Base-by-base conservation (phyloP, 345 rosid species). In the Aquilaria malaccensis region DNA sequence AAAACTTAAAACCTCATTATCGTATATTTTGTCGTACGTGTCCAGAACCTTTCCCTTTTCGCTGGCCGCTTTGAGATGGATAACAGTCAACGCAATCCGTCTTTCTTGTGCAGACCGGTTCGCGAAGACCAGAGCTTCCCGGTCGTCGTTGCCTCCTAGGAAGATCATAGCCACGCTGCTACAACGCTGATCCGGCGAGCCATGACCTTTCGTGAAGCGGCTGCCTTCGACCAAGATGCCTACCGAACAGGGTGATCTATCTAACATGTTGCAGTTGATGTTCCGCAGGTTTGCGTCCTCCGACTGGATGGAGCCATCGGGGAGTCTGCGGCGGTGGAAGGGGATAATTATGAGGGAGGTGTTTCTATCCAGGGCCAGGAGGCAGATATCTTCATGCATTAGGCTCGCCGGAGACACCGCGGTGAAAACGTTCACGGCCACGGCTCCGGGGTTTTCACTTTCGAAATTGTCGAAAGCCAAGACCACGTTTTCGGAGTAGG, bases 351-450 rank as follows among this genome's bases (percentile, higher is more conserved):
- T 55, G 6, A 55, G 12, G 3, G 43, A 55, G 22, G 58, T 11
- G 10, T 30, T 33, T 55, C 33, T 55, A 13, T 55, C 37, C 13
- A 55, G 33, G 10, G 58, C 58, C 11, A 55, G 58, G 33, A 22
- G 11, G 33, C 58, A 55, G 11, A 31, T 55, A 55, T 55, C 58
- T 3, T 55, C 58, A 13, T 55, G 41, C 58, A 55, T 55, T 55
- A 30, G 29, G 41, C 3, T 2, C 13, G 6, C 13, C 29, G 58
- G 58, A 30, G 58, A 55, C 9, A 55, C 58, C 2, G 37, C 37
- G 4, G 58, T 55, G 58, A 55, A 55, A 37, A 31, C 33, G 5
- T 55, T 55, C 6, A 30, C 13, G 41, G 37, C 11, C 37, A 55
- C 41, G 6, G 58, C 58, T 7, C 58, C 41, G n/a, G n/a, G 7